These are phyloP conservation scores for Pestalotiopsis sp. DNA, from an alignment of 2,329 filamentous ascomycete species.

Conservation along the genomic window DNA sequence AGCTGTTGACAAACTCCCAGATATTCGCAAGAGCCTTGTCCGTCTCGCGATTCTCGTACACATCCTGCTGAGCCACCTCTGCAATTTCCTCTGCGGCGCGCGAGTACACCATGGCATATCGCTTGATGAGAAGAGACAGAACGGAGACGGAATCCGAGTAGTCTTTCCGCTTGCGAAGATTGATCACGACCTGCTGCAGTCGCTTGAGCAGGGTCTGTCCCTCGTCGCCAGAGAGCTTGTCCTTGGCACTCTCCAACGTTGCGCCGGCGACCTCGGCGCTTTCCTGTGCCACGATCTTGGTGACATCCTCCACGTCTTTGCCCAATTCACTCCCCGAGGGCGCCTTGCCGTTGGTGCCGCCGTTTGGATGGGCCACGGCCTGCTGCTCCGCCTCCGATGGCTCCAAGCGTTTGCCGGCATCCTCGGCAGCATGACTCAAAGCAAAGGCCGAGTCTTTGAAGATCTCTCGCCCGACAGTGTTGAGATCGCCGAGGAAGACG, in stretches of 20 bases:
- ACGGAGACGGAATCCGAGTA: slow-evolving; percentile 87
- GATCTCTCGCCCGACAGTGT: slow-evolving; percentile 77
- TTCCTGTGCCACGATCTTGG: slow-evolving; percentile 51
- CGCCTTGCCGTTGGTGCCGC: slow-evolving; percentile 27
- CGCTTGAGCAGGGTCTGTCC: slow-evolving; percentile 72
- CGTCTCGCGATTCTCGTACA: slow-evolving; percentile 71
- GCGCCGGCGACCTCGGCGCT: slow-evolving; percentile 27
- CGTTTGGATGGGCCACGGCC: slow-evolving; percentile 42
- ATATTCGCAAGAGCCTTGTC: slow-evolving; percentile 77
- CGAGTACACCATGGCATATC: slow-evolving; percentile 78
- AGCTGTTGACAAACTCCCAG: slow-evolving; percentile 77
- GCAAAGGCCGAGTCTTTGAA: slow-evolving; percentile 84
- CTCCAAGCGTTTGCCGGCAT: slow-evolving; percentile 72
- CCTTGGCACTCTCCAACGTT: slow-evolving; percentile 68
- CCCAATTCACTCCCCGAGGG: slow-evolving; percentile 66
- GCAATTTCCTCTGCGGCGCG: slow-evolving; percentile 68
- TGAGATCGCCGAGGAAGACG: slow-evolving; percentile 78
- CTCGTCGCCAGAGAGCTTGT: slow-evolving; percentile 73
- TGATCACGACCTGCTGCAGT: slow-evolving; percentile 73
- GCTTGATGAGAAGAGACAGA: slow-evolving; percentile 71
- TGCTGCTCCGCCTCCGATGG: slow-evolving; percentile 63
- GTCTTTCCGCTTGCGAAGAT: slow-evolving; percentile 73
- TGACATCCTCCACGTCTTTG: slow-evolving; percentile 55
- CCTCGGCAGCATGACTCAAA: slow-evolving; percentile 71
- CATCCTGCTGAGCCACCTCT: slow-evolving; percentile 66